phyloP scores from a whole-genome alignment of 352 stramenopile species.

The Globisporangium iwayamae region DNA sequence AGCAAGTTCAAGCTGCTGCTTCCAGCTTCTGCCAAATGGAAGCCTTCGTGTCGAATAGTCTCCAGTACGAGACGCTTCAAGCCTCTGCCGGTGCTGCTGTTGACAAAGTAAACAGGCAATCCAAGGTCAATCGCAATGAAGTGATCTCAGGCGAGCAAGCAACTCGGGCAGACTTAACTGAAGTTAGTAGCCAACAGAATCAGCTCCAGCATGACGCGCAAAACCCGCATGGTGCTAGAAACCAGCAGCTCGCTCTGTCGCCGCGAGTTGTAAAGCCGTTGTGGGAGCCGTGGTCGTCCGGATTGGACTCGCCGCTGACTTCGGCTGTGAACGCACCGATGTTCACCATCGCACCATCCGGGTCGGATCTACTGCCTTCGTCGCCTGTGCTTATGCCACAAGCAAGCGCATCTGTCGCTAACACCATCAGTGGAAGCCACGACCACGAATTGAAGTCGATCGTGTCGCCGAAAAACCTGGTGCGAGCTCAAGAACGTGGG shows the following conservation, averaged over 20 bases:
- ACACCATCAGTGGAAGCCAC: background rate
- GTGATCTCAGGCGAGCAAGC: background rate
- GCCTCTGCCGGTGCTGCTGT: background rate
- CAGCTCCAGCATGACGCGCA: background rate
- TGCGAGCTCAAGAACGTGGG: background rate
- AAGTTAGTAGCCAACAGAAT: background rate
- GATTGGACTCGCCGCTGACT: slow-evolving; percentile 31
- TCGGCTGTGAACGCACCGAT: slow-evolving; percentile 30
- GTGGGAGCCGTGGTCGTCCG: slow-evolving; percentile 45
- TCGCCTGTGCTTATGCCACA: background rate
- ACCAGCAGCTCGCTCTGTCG: slow-evolving; percentile 20
- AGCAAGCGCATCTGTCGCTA: background rate
- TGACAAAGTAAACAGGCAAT: background rate
- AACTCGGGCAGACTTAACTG: background rate
- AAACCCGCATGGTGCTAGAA: background rate
- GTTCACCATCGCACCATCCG: slow-evolving; percentile 14
- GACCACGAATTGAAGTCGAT: slow-evolving; percentile 16
- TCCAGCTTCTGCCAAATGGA: background rate
- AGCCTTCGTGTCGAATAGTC: background rate
- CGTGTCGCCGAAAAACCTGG: slow-evolving; percentile 1
- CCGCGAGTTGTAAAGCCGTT: slow-evolving; percentile 32
- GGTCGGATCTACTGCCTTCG: slow-evolving; percentile 5
- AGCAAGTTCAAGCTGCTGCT: slow-evolving; percentile 10
- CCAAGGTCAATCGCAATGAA: background rate
- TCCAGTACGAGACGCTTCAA: background rate